phyloP scores from a whole-genome alignment of 1,139 yeast genomes.

The Saccharomyces hybrid region DNA sequence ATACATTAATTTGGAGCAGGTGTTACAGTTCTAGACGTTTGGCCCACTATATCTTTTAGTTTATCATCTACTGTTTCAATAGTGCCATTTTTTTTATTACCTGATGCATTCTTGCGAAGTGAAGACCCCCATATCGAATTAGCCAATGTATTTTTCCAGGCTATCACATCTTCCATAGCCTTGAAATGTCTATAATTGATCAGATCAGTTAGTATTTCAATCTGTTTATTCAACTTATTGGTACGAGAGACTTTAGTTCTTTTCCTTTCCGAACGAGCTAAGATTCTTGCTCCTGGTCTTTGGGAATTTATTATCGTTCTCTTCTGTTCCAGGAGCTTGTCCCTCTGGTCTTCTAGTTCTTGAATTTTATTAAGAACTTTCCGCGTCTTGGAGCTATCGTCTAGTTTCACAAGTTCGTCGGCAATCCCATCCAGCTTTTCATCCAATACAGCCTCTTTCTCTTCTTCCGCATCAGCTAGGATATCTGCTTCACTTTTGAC shows the following conservation, averaged over 20 bases:
- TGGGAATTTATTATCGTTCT: conserved; percentile 11
- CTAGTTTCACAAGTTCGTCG: conserved; percentile 29
- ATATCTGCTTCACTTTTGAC: conserved; percentile 22
- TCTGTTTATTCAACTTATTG: conserved; percentile 19
- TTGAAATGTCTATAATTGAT: conserved; percentile 20
- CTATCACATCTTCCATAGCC: conserved; percentile 18
- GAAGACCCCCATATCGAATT: conserved; percentile 19
- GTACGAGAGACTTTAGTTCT: conserved; percentile 14
- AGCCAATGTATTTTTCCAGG: conserved; percentile 27
- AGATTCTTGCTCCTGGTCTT: conserved; percentile 18
- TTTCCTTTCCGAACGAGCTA: conserved; percentile 22
- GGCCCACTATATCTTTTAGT: conserved; percentile 14
- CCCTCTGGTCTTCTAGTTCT: conserved; percentile 25
- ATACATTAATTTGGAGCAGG: conserved; percentile 3
- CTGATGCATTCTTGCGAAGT: conserved; percentile 23
- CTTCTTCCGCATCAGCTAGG: conserved; percentile 13
- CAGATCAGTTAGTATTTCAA: conserved; percentile 21
- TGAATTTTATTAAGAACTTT: conserved; percentile 18
- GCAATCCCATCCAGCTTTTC: conserved; percentile 29
- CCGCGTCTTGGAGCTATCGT: conserved; percentile 28
- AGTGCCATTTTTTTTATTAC: conserved; percentile 13
- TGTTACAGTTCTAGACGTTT: conserved; percentile 11
- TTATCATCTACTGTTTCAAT: conserved; percentile 15
- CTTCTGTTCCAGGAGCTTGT: conserved; percentile 18
- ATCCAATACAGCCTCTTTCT: conserved; percentile 21